Base-by-base conservation (phyloP, 1,284 basidiomycete genomes). In the Somion occarium region DNA sequence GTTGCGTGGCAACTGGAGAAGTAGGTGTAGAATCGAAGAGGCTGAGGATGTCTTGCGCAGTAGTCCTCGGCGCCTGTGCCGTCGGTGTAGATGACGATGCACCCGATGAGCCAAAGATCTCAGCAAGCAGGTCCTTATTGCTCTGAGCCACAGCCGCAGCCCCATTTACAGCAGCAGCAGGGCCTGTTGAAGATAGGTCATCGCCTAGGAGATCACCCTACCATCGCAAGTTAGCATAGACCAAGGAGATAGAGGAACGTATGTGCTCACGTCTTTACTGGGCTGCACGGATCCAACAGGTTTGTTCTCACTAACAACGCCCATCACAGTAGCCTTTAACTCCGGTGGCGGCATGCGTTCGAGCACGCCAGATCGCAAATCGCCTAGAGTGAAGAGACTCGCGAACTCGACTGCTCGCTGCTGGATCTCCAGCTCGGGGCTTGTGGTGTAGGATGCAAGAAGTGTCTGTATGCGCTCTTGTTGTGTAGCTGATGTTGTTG, bases 311-410 rank as follows among this genome's bases (percentile, higher is more conserved):
- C 90, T 93, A 51, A 94, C 89, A 53, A 88, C 81, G 47, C 92
- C 94, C 78, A 95, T 89, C 3, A 98, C 90, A 2, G 94, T 96
- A 20, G 90, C 87, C 69, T 93, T 95, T 61, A 99, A 73, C 68
- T 99, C 96, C 2, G 97, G 97, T 3, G 93, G 91, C 5, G 97
- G 97, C 97, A 99, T 99, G 51, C 93, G 83, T 73, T 99, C 97
- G 53, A 99, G 70, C 0, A 99, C 94, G 43, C 94, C 97, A n/a
- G 82, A 80, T 51, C 86, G 80, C 27, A 95, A 75, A 39, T 93
- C 88, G 19, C 82, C 82, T 15, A 88, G 65, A 30, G 74, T 78
- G 63, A 94, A 89, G 56, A 99, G 67, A 61, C 83, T 91, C 0
- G 88, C 88, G 67, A 95, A 98, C 69, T 99, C 97, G 5, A 99